Base-by-base conservation (phyloP, 306 rosid species). In the Corylus avellana region DNA sequence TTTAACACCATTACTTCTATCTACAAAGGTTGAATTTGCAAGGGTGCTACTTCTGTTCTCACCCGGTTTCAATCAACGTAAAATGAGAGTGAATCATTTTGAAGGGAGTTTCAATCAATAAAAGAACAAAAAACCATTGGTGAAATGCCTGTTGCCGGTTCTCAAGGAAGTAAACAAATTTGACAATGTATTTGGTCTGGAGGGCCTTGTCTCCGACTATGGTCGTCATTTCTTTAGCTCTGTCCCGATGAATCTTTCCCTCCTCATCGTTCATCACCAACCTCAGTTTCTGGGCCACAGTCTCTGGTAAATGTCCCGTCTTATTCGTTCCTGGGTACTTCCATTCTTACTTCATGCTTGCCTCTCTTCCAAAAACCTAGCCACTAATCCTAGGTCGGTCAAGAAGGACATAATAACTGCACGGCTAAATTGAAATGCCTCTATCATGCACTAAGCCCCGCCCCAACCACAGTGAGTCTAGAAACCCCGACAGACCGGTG, bases 401-500 rank as follows among this genome's bases (percentile, higher is more conserved):
- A 73, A n/a, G 16, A 29, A 79, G 0, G 83, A 63, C 39, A 85
- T 11, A 5, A 85, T 14, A 13, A 82, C 27, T 4, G 67, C 73
- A 48, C 27, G 54, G 1, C 74, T 79, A 37, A 1, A 75, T 3
- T 71, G 78, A 0, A 85, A 42, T 37, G 49, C 86, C 25, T 85
- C 86, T 1, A 87, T 78, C 37, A 87, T 37, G 42, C 42, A 37
- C 71, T 49, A 87, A 87, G 78, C 92, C 86, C 25, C 25, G 25
- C 25, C 25, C 79, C 84, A 87, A 63, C 92, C 88, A 48, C 84
- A 80, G 20, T 88, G 94, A 68, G 87, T 88, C 84, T 85, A 73
- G 76, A 86, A 86, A 18, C 89, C 92, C 87, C 90, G 2, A 90
- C 35, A 0, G 89, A 85, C 5, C 55, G 78, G 74, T 88, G 92